These are phyloP conservation scores for Pleurotus pulmonarius DNA, from an alignment of 768 basidiomycete genomes.

Conservation along the genomic window DNA sequence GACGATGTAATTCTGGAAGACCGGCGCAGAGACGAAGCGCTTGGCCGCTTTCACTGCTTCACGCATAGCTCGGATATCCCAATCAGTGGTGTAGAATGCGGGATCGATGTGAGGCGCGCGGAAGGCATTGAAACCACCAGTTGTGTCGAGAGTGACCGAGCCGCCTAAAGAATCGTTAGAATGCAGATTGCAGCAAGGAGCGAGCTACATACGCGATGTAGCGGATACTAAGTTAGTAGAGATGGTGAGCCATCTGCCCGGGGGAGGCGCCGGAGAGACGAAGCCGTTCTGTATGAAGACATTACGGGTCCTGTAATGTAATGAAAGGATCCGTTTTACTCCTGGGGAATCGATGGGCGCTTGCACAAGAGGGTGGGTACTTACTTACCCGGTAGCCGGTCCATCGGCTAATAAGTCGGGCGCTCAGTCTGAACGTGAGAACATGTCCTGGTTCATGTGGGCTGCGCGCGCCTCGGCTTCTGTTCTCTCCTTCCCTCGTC, in stretches of 20 bases:
- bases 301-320: too few species aligned
- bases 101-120: slow-evolving; percentile 37
- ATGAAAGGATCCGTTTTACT: too few species aligned
- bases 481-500: too few species aligned
- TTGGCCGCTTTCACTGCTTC: slow-evolving; percentile 20
- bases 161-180: not conserved
- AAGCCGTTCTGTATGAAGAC: not conserved
- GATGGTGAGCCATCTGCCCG: not conserved
- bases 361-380: too few species aligned
- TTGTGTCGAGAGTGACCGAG: not conserved
- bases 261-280: not conserved
- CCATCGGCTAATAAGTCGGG: too few species aligned
- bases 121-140: not conserved
- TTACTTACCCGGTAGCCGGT: too few species aligned
- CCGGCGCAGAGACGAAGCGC: slow-evolving; percentile 17
- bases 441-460: too few species aligned
- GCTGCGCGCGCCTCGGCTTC: too few species aligned
- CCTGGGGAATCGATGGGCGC: too few species aligned
- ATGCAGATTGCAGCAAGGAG: not conserved
- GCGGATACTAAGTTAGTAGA: not conserved
- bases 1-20: slow-evolving; percentile 24
- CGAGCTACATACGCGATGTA: not conserved
- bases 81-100: slow-evolving; percentile 29
- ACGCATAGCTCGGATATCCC: slow-evolving; percentile 18
- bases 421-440: too few species aligned